phyloP scores from a whole-genome alignment of 2,329 filamentous ascomycete species.

The Truncatella angustata region DNA sequence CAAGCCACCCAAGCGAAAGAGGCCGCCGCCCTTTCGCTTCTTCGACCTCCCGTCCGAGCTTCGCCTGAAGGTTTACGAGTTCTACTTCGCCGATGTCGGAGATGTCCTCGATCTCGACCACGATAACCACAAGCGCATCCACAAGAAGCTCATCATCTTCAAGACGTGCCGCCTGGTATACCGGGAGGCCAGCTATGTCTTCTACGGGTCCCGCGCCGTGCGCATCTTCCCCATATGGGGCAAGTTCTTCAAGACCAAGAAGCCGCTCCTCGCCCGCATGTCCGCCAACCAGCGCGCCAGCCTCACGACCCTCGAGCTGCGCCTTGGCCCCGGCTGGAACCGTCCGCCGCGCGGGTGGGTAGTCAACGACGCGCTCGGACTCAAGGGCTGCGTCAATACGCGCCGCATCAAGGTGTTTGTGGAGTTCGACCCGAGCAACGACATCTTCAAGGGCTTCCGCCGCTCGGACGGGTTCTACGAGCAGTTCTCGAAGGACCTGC shows the following conservation, averaged over 20 bases:
- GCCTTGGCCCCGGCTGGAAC: conserved; percentile 71
- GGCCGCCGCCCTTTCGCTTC: conserved; percentile 56
- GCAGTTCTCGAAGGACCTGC: conserved; percentile 57
- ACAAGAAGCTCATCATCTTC: conserved; percentile 58
- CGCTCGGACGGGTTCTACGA: conserved; percentile 69
- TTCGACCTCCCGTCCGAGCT: conserved; percentile 68
- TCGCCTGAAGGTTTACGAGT: conserved; percentile 65
- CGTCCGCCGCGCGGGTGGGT: conserved; percentile 70
- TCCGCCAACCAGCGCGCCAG: conserved; percentile 57
- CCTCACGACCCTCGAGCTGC: conserved; percentile 65
- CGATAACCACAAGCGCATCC: conserved; percentile 61
- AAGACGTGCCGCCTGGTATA: conserved; percentile 61
- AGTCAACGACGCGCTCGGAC: conserved; percentile 62
- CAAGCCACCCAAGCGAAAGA: conserved; percentile 32
- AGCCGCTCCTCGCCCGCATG: conserved; percentile 66
- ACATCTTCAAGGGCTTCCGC: conserved; percentile 66
- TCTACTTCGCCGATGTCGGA: conserved; percentile 55
- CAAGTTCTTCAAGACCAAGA: conserved; percentile 70
- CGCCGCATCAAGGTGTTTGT: conserved; percentile 65
- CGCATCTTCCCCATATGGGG: conserved; percentile 67
- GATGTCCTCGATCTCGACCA: conserved; percentile 65
- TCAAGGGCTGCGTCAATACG: conserved; percentile 60
- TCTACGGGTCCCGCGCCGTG: conserved; percentile 62
- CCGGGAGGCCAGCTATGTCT: conserved; percentile 61
- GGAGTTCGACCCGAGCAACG: conserved; percentile 69